Base-by-base conservation (phyloP, 345 rosid genomes). In the Jatropha curcas region DNA sequence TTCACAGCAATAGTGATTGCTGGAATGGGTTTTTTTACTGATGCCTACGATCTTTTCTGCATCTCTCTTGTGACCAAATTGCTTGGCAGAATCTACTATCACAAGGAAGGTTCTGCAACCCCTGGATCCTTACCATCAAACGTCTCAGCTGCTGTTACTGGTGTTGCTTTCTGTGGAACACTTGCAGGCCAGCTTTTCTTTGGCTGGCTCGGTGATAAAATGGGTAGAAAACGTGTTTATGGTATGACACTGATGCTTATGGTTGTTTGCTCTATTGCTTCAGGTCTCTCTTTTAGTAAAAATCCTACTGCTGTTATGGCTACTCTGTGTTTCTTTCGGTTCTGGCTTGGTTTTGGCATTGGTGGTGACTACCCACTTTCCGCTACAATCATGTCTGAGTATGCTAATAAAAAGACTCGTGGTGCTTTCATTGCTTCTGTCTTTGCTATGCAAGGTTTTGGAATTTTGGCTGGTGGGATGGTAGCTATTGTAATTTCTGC, bases 281-380 rank as follows among this genome's bases (percentile, higher is more conserved):
- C 91, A 6, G 94, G 92, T 2, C 91, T 90, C 58, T 88, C 96
- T 52, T 84, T 87, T 8, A 82, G 92, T 2, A 51, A 16, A 0
- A 69, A 52, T 19, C 71, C 91, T 0, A 82, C 83, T 65, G 34
- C 76, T 7, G 92, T 88, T 31, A 82, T 90, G 68, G 16, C 91
- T 9, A 86, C 93, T 4, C 92, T 92, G 19, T 88, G 95, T 68
- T 92, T 92, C 82, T 92, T 88, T 70, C 84, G 95, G 20, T 90
- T 92, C 79, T 92, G 97, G 97, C 90, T 90, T 1, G 95, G 97
- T 31, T 89, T 89, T 24, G 97, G 97, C 25, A 90, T 90, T 24
- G 97, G 97, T 5, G 93, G 97, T 27, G 93, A 92, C 74, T 88
- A 90, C 69, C 97, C 97, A 8, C 87, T 92, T 41, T 92, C 97